Base-by-base conservation (phyloP, 371 early-diverging fungal species). In the Mortierella sp. region DNA sequence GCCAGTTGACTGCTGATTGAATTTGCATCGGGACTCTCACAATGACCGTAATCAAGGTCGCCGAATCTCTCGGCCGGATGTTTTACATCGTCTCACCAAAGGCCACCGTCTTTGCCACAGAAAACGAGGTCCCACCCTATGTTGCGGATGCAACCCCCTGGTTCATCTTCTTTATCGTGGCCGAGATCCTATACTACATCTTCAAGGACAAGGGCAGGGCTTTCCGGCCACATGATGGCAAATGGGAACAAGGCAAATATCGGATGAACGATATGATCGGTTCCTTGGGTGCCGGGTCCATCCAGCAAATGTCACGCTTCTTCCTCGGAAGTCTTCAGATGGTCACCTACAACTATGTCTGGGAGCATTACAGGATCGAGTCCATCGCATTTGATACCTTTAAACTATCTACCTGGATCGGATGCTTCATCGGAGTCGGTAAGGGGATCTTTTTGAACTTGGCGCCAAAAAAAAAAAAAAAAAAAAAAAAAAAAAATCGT, bases 201-300 rank as follows among this genome's bases (percentile, higher is more conserved):
- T 52, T 84, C 61, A 77, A 66, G 26, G 72, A 83, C 23, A 72
- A 73, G 28, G 81, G 84, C 19, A 70, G 70, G 26, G 81, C 82
- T 12, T 62, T 84, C 16, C 68, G 70, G 60, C 72, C 75, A 30
- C 76, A 76, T 19, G 70, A 75, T n/a, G 74, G 81, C 12, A 37
- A 66, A 44, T 85, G 83, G 84, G 68, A 68, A n/a, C 71, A 84
- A 26, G 80, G 69, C 50, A 82, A 79, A 30, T 81, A 79, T 48
- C 81, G 88, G 6, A 62, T 88, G 70, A 87, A 87, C 71, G 89
- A 88, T 75, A 81, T 70, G 52, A 79, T 88, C 46, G 84, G 84
- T 9, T 77, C 74, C 23, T 57, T 86, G 9, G 72, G 85, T 30
- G 83, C 88, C 4, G 87, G 88, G 23, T 79, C 85, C 57, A 21